These are phyloP conservation scores for Chytriomyces hyalinus DNA, from an alignment of 192 early-diverging fungal genomes.

Conservation along the genomic window DNA sequence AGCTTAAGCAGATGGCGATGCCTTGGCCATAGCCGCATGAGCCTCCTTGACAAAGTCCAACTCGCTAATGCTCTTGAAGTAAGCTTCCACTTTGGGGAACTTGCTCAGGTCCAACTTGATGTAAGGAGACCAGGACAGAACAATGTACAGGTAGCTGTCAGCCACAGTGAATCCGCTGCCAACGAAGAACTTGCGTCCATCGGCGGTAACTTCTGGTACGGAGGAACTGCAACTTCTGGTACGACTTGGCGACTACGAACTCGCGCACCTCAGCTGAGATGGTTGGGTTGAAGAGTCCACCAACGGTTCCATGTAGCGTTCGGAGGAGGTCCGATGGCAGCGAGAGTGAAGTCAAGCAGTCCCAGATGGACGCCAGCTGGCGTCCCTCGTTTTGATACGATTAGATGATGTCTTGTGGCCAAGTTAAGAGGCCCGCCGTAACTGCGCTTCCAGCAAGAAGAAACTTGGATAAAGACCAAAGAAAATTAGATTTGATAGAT, in stretches of 20 bases:
- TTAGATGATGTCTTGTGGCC: too few species aligned
- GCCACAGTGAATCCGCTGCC: slow-evolving; percentile 41
- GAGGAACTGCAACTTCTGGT: slow-evolving; percentile 19
- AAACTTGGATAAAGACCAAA: too few species aligned
- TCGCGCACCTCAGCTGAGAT: slow-evolving; percentile 11
- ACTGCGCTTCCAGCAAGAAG: too few species aligned
- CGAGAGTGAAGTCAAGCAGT: too few species aligned
- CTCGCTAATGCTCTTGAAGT: slow-evolving; percentile 34
- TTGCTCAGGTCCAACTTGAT: slow-evolving; percentile 27
- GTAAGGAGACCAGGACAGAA: slow-evolving; percentile 30
- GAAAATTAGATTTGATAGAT: too few species aligned
- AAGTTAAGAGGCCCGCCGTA: too few species aligned
- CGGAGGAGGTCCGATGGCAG: slow-evolving; percentile 32
- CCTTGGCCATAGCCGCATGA: slow-evolving; percentile 27
- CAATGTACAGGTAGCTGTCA: slow-evolving; percentile 42
- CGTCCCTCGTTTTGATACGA: too few species aligned
- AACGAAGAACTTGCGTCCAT: slow-evolving; percentile 41
- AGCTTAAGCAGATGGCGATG: too few species aligned
- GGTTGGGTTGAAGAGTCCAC: slow-evolving; percentile 36
- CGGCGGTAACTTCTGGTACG: slow-evolving; percentile 9
- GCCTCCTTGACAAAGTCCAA: slow-evolving; percentile 47
- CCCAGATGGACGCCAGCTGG: too few species aligned
- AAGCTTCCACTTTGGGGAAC: slow-evolving; percentile 34
- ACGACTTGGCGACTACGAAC: slow-evolving; percentile 19
- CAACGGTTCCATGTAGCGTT: slow-evolving; percentile 28